A percentile compares a stretch with the other conserved stretches of the same genome.
Conservation (phyloP, 441 rosid species). For the Adansonia grandidieri region DNA sequence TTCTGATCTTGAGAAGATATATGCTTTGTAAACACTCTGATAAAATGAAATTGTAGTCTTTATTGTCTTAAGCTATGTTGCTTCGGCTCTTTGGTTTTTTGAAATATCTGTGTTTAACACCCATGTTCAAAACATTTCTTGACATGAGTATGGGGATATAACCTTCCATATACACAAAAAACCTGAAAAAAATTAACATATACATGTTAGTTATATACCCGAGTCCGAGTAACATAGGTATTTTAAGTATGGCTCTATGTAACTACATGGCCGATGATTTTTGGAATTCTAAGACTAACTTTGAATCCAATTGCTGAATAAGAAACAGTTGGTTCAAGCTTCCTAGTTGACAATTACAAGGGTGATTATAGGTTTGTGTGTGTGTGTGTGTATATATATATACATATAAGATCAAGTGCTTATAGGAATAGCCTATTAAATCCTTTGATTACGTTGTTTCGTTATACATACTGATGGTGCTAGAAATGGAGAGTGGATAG, state of each 20-base stretch:
- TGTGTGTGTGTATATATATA: no score
- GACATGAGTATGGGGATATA: no score
- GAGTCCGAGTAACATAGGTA: no score
- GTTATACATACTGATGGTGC: background rate
- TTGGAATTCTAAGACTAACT: background rate
- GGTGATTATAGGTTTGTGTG: background rate
- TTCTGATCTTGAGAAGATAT: slow-evolving; percentile 42
- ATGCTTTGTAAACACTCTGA: slow-evolving; percentile 56
- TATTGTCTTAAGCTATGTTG: no score
- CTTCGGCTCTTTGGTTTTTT: no score
- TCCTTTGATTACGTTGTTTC: background rate
- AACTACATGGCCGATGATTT: background rate
- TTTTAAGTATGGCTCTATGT: background rate
- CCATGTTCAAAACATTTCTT: no score
- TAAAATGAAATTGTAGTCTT: no score
- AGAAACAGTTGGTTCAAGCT: background rate
- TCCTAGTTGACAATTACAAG: background rate
- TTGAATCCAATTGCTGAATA: background rate
- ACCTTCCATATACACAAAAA: no score
- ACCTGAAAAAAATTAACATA: no score
- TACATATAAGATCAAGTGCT: background rate
- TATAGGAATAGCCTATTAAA: background rate
- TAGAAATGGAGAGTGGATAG: background rate
- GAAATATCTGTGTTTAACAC: no score
- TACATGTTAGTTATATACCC: no score